Evolutionary conservation across 176 grass and related monocot species (phyloP).

Genomic region (Musa beccarii): DNA sequence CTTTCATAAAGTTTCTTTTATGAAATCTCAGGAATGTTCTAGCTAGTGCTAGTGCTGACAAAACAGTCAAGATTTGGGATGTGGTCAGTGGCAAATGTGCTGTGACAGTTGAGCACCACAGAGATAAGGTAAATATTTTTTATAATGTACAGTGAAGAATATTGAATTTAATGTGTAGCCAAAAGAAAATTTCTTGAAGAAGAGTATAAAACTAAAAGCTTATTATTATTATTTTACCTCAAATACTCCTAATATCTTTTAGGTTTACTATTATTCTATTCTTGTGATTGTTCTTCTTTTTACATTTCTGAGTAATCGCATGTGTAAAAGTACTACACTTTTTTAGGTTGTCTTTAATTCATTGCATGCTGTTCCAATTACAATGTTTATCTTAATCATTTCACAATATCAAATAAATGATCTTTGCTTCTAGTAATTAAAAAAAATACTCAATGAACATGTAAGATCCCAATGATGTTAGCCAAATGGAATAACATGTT

Average conservation of each 20-base stretch:
- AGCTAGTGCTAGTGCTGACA: constrained; percentile 92
- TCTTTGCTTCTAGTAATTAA: too few species aligned
- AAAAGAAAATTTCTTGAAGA: background rate
- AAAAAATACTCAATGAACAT: too few species aligned
- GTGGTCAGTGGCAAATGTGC: constrained; percentile 62
- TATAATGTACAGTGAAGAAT: constrained; percentile 9
- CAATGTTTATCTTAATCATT: background rate
- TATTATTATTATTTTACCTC: too few species aligned
- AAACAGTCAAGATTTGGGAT: constrained; percentile 84
- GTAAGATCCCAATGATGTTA: too few species aligned
- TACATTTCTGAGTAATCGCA: background rate
- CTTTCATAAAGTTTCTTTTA: background rate
- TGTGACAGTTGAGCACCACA: constrained; percentile 70
- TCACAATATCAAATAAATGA: too few species aligned
- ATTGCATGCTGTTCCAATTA: background rate
- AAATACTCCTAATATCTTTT: too few species aligned
- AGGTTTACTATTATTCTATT: background rate
- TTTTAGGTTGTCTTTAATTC: background rate
- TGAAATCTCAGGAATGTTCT: constrained; percentile 60
- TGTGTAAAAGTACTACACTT: background rate
- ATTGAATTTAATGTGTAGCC: background rate
- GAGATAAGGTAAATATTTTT: constrained; percentile 58
- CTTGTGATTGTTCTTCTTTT: background rate
- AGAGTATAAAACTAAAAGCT: background rate
- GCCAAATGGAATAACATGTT: too few species aligned